Percentiles rank a stretch among this genome's conserved stretches.
These are phyloP conservation scores for Hermanozyma aechmeae DNA, from an alignment of 805 yeast genomes.

Conservation along the genomic window DNA sequence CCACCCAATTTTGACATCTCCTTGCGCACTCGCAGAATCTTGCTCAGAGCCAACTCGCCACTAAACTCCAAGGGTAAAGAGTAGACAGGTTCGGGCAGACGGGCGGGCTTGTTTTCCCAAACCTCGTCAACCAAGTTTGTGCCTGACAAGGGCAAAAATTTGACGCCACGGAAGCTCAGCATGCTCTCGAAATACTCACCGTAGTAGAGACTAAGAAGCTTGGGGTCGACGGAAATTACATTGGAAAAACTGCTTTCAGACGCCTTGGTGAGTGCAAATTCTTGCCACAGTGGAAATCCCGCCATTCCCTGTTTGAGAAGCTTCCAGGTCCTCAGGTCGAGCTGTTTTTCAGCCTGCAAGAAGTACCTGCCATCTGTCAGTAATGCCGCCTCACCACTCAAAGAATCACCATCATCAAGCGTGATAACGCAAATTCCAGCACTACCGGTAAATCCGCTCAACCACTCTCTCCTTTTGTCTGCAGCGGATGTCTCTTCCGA, in stretches of 20 bases:
- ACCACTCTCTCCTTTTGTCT: conserved; percentile 10
- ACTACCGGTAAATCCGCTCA: conserved; percentile 12
- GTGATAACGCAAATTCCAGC: conserved; percentile 12
- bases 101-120: conserved; percentile 29
- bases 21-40: conserved; percentile 19
- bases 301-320: conserved; percentile 70
- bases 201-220: conserved; percentile 45
- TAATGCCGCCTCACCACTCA: conserved; percentile 62
- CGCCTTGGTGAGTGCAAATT: conserved; percentile 52
- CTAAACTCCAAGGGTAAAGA: conserved; percentile 19
- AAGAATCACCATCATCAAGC: conserved; percentile 27
- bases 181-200: conserved; percentile 31
- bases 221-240: conserved; percentile 80
- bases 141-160: conserved; percentile 20
- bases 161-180: conserved; percentile 12
- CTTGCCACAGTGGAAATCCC: conserved; percentile 72
- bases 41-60: conserved; percentile 24
- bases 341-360: conserved; percentile 77
- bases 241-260: conserved; percentile 39
- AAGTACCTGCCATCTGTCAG: conserved; percentile 95
- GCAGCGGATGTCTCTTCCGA: conserved; percentile 11
- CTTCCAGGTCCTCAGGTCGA: conserved; percentile 64
- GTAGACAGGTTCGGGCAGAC: conserved; percentile 26
- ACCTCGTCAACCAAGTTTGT: conserved; percentile 28
- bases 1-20: conserved; percentile 17